A percentile compares a stretch with the other conserved stretches of the same genome.
phyloP scores from a whole-genome alignment of 2,329 filamentous ascomycete species.

The Lizonia empirigonia region DNA sequence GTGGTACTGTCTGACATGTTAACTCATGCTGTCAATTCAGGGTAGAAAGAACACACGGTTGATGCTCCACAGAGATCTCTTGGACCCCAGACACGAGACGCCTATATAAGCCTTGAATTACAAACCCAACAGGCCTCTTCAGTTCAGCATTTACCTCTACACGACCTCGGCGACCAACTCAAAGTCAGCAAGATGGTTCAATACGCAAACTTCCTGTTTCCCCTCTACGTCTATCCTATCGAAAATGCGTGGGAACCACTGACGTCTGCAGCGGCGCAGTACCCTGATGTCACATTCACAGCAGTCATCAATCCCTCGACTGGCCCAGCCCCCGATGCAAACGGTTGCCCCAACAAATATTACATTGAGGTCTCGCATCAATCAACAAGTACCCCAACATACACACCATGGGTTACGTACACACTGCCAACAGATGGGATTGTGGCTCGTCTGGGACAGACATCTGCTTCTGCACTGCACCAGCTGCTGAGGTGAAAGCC shows the following conservation, averaged over 20 bases:
- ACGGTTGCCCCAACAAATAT: constrained; percentile 11
- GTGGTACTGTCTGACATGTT: no score
- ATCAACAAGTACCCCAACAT: constrained; percentile 15
- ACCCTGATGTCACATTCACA: constrained; percentile 14
- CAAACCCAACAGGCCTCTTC: neutral
- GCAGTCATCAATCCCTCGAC: constrained; percentile 16
- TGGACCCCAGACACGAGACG: neutral
- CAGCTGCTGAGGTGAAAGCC: constrained; percentile 9
- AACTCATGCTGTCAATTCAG: no score
- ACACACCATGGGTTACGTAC: constrained; percentile 15
- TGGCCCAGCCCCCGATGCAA: constrained; percentile 2
- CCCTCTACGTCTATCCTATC: constrained; percentile 14
- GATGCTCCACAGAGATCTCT: neutral
- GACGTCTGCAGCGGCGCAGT: constrained; percentile 11
- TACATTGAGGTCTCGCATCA: constrained; percentile 6
- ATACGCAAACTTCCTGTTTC: constrained; percentile 17
- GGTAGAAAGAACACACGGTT: neutral
- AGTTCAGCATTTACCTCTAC: neutral
- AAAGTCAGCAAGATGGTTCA: constrained; percentile 4
- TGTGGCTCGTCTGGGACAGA: neutral
- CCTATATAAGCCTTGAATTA: neutral
- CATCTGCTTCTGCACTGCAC: constrained; percentile 15
- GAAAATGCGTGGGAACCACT: constrained; percentile 14
- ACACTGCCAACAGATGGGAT: constrained; percentile 14
- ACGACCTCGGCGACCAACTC: no score